Evolutionary conservation across 2,329 filamentous ascomycete genomes (phyloP).

Genomic region (Setomelanomma holmii): DNA sequence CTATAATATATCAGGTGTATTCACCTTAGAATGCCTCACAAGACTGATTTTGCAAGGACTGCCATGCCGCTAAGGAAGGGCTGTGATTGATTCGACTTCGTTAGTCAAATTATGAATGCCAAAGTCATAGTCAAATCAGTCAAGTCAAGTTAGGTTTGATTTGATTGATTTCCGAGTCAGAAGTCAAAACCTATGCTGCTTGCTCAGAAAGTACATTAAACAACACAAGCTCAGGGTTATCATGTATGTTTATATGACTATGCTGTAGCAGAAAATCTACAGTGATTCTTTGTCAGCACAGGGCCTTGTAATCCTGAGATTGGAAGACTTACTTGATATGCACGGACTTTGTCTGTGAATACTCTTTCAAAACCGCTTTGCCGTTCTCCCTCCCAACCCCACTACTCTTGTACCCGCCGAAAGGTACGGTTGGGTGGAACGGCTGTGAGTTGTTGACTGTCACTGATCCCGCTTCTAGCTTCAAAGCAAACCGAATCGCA

Average conservation of each 20-base stretch:
- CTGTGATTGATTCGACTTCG: not conserved
- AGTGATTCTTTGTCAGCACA: too few relatives aligned
- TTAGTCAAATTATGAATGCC: not conserved
- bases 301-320: too few relatives aligned
- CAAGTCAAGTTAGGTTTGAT: not conserved
- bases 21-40: not conserved
- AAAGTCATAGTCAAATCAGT: not conserved
- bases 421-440: conserved; percentile 13
- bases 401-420: conserved; percentile 27
- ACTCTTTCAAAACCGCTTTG: conserved; percentile 13
- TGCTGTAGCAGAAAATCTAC: too few relatives aligned
- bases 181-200: too few relatives aligned
- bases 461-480: conserved; percentile 23
- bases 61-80: not conserved
- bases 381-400: conserved; percentile 25
- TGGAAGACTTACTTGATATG: conserved; percentile 7
- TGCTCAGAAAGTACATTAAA: too few relatives aligned
- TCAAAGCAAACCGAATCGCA: not conserved
- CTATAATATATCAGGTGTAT: not conserved
- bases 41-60: not conserved
- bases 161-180: too few relatives aligned
- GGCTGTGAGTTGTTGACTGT: conserved; percentile 14
- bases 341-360: conserved; percentile 24
- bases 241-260: too few relatives aligned
- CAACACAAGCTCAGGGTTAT: too few relatives aligned